A percentile compares a stretch with the other conserved stretches of the same genome.
Evolutionary conservation across 352 stramenopile genomes (phyloP).

Genomic region (Elongisporangium prolatum): DNA sequence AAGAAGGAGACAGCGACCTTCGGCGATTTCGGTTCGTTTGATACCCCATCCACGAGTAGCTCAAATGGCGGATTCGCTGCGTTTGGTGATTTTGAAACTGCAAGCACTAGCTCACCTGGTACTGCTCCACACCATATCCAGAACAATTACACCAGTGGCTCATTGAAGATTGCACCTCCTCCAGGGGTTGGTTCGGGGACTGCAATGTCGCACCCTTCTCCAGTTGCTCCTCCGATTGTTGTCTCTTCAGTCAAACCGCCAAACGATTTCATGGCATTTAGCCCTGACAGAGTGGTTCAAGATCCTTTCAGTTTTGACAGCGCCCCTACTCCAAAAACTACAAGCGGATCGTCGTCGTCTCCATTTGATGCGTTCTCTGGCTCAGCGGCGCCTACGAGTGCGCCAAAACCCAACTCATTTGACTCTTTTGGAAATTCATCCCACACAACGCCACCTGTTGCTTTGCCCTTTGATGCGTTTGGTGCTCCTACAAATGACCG

Average conservation of each 20-base stretch:
- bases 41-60: conserved; percentile 15
- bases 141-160: conserved; percentile 18
- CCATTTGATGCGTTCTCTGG: conserved; percentile 35
- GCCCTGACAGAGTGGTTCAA: conserved; percentile 26
- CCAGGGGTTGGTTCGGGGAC: conserved; percentile 41
- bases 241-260: conserved; percentile 10
- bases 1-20: conserved; percentile 29
- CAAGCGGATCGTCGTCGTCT: conserved; percentile 18
- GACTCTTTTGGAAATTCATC: conserved; percentile 28
- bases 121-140: conserved; percentile 14
- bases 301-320: conserved; percentile 58
- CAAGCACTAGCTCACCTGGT: conserved; percentile 10
- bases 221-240: conserved; percentile 25
- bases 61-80: conserved; percentile 24
- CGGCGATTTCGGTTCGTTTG: conserved; percentile 31
- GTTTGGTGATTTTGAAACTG: conserved; percentile 53
- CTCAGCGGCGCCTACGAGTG: conserved; percentile 17
- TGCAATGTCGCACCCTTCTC: conserved; percentile 10
- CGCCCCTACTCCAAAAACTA: conserved; percentile 16
- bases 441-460: conserved; percentile 10
- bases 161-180: conserved; percentile 69
- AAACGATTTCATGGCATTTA: conserved; percentile 72
- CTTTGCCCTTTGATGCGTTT: conserved; percentile 42
- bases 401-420: conserved; percentile 12
- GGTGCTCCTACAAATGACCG: conserved; percentile 8